A percentile compares a stretch with the other conserved stretches of the same genome.
Conservation (phyloP, 192 early-diverging fungal species). For the Backusella psychrophila region DNA sequence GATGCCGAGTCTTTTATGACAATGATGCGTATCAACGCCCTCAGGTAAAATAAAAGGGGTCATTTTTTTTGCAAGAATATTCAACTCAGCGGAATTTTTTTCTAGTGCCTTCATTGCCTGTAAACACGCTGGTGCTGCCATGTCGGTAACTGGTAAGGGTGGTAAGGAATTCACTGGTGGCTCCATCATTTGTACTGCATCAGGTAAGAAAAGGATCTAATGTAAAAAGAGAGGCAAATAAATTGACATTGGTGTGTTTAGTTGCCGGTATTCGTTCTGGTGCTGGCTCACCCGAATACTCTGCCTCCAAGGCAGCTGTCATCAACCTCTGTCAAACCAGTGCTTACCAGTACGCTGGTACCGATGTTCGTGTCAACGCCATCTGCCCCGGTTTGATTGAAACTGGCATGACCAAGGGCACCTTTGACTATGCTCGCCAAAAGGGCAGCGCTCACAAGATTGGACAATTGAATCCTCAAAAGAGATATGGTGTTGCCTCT, state of each 20-base stretch:
- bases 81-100: not conserved
- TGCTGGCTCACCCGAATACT: constrained; percentile 49
- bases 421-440: constrained; percentile 45
- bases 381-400: constrained; percentile 54
- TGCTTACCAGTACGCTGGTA: constrained; percentile 38
- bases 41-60: constrained; percentile 32
- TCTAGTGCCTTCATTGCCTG: constrained; percentile 49
- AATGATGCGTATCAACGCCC: constrained; percentile 40
- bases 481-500: constrained; percentile 35
- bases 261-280: constrained; percentile 49
- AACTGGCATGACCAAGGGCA: constrained; percentile 47
- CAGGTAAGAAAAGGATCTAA: constrained; percentile 26
- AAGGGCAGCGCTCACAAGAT: constrained; percentile 40
- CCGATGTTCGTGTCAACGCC: constrained; percentile 50
- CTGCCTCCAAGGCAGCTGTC: constrained; percentile 55
- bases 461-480: constrained; percentile 49
- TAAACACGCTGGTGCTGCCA: constrained; percentile 42
- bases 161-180: constrained; percentile 40
- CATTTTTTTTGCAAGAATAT: not conserved
- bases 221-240: not conserved
- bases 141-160: constrained; percentile 40
- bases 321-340: constrained; percentile 44
- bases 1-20: constrained; percentile 33
- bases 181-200: constrained; percentile 52
- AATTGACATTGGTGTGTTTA: not conserved